phyloP scores from a whole-genome alignment of 2,329 filamentous ascomycete genomes.

The Hypocrella siamensis region DNA sequence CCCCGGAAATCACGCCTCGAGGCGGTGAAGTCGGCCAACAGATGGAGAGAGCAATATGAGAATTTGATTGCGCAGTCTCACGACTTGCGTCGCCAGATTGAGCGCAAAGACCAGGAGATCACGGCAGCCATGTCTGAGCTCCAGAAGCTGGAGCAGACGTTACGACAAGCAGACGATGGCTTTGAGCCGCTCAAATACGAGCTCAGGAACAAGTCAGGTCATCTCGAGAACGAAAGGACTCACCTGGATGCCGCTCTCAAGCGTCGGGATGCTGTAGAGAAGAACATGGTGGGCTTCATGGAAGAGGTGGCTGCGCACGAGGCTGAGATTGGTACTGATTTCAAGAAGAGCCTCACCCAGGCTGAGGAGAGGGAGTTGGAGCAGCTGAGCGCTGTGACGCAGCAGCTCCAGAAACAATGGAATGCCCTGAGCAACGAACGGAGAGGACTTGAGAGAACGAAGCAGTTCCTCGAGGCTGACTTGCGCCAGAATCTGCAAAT shows the following conservation, averaged over 20 bases:
- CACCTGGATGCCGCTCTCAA: conserved; percentile 55
- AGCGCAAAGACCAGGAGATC: conserved; percentile 74
- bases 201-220: conserved; percentile 55
- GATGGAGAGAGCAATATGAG: conserved; percentile 63
- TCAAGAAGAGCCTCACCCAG: conserved; percentile 74
- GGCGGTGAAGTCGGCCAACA: conserved; percentile 59
- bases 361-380: conserved; percentile 76
- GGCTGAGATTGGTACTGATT: conserved; percentile 67
- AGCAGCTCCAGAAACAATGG: conserved; percentile 62
- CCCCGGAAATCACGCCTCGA: conserved; percentile 74
- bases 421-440: conserved; percentile 59
- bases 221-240: conserved; percentile 57
- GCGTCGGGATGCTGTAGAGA: conserved; percentile 53
- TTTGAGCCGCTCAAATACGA: conserved; percentile 70
- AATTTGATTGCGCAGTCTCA: conserved; percentile 44
- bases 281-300: conserved; percentile 58
- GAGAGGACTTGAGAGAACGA: conserved; percentile 63
- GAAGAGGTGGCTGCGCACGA: conserved; percentile 65
- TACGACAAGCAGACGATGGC: conserved; percentile 63
- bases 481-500: conserved; percentile 79
- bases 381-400: conserved; percentile 49
- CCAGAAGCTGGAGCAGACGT: conserved; percentile 66
- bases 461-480: conserved; percentile 72
- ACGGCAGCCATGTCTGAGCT: conserved; percentile 72
- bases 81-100: conserved; percentile 54